phyloP scores from a whole-genome alignment of 768 basidiomycete species.

The Lepiota brunneoincarnata region DNA sequence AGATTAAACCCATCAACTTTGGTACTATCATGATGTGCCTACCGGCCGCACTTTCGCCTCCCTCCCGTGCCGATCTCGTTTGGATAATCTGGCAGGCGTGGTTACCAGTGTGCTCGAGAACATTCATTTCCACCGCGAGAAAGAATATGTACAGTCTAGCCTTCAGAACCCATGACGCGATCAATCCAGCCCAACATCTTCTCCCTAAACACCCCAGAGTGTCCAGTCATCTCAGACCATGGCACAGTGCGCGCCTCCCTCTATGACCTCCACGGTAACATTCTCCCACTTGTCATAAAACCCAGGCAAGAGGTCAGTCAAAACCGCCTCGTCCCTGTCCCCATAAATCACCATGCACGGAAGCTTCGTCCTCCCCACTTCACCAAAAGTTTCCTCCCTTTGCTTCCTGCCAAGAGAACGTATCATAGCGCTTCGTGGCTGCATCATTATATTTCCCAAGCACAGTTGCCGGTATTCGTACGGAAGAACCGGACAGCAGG shows the following conservation, averaged over 20 bases:
- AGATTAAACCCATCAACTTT: too few species aligned
- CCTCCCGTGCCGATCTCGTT: not conserved
- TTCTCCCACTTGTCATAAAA: not conserved
- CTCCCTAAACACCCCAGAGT: not conserved
- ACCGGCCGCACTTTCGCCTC: too few species aligned
- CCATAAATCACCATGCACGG: slow-evolving; percentile 6
- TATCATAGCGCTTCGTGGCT: not conserved
- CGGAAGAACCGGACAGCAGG: not conserved
- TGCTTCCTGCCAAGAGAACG: not conserved
- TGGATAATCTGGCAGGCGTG: not conserved
- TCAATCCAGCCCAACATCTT: slow-evolving; percentile 3
- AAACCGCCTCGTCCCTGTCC: not conserved
- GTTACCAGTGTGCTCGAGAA: not conserved
- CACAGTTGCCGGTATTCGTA: not conserved
- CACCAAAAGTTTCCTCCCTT: not conserved
- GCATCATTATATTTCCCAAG: slow-evolving; percentile 1
- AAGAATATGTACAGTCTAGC: not conserved
- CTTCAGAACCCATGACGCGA: not conserved
- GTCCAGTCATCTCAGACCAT: not conserved
- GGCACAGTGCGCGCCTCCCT: not conserved
- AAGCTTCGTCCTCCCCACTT: not conserved
- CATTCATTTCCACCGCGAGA: not conserved
- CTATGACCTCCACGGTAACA: slow-evolving; percentile 3
- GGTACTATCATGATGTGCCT: too few species aligned
- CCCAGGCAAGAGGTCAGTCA: not conserved